A percentile compares a stretch with the other conserved stretches of the same genome.
Evolutionary conservation across 345 rosid genomes (phyloP).

Genomic region (Syzygium grande): DNA sequence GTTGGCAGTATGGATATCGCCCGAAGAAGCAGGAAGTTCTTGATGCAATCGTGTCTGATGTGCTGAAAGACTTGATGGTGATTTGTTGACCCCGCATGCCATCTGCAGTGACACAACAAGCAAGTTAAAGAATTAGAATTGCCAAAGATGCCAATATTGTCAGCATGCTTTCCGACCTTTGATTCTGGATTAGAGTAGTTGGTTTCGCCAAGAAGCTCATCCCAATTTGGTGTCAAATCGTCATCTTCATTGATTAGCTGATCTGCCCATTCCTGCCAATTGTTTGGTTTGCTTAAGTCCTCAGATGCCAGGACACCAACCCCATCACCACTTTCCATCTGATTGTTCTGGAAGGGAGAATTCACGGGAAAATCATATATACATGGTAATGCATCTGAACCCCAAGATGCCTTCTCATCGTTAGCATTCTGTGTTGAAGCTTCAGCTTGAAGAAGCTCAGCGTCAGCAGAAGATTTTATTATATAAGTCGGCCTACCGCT

Average conservation of each 20-base stretch:
- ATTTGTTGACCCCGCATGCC: conserved; percentile 39
- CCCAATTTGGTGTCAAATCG: conserved; percentile 44
- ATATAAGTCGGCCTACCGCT: conserved; percentile 12
- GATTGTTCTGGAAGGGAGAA: conserved; percentile 32
- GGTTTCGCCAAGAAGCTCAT: conserved; percentile 51
- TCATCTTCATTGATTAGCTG: conserved; percentile 69
- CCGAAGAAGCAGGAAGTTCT: conserved; percentile 48
- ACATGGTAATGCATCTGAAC: conserved; percentile 35
- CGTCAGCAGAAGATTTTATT: conserved; percentile 22
- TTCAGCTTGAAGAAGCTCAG: conserved; percentile 34
- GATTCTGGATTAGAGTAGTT: conserved; percentile 37
- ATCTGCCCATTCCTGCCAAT: conserved; percentile 87
- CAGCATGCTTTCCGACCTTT: conserved; percentile 30
- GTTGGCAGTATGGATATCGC: conserved; percentile 34
- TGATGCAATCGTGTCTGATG: conserved; percentile 34
- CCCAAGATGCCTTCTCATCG: conserved; percentile 54
- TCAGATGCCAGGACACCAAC: conserved; percentile 37
- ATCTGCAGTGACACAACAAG: conserved; percentile 34
- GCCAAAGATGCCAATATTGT: not conserved
- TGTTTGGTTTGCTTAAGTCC: conserved; percentile 39
- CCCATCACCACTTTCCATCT: conserved; percentile 37
- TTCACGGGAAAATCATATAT: conserved; percentile 43
- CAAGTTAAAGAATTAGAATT: conserved; percentile 8
- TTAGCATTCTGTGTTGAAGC: conserved; percentile 23
- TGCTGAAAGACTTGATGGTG: conserved; percentile 17